A percentile compares a stretch with the other conserved stretches of the same genome.
These are phyloP conservation scores for Colletotrichum sp. DNA, from an alignment of 2,329 filamentous ascomycete genomes.

Conservation along the genomic window DNA sequence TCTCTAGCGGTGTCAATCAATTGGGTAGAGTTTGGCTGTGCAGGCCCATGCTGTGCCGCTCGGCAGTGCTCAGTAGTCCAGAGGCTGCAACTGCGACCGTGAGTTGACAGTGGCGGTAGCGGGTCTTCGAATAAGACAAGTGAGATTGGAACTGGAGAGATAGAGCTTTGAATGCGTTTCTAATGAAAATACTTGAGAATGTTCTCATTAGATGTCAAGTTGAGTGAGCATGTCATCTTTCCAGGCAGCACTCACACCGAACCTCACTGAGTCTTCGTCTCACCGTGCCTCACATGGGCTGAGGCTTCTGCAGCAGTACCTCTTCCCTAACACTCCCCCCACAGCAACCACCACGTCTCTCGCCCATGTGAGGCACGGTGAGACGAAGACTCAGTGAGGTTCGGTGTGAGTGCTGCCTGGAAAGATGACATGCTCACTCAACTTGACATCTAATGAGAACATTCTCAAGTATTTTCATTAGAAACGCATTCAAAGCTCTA, in stretches of 20 bases:
- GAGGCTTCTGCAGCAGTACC: not conserved
- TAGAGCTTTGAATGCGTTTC: not conserved
- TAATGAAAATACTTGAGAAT: accelerated
- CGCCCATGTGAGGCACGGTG: not conserved
- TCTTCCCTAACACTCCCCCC: not conserved
- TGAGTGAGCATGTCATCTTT: not conserved
- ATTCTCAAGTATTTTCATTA: accelerated
- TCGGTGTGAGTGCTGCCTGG: not conserved
- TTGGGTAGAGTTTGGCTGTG: not conserved
- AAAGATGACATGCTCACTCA: not conserved
- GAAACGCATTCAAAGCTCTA: not conserved
- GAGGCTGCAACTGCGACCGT: not conserved
- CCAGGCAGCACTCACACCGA: not conserved
- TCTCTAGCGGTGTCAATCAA: not conserved
- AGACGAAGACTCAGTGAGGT: not conserved
- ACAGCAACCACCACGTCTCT: accelerated
- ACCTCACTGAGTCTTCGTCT: not conserved
- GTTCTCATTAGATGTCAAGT: not conserved
- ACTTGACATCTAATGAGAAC: not conserved
- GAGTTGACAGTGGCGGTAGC: not conserved
- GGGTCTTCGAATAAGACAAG: not conserved
- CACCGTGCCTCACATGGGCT: not conserved
- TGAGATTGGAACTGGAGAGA: accelerated
- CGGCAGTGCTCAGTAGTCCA: not conserved
- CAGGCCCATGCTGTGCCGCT: not conserved